Evolutionary conservation across 2,329 filamentous ascomycete genomes (phyloP).

Genomic region (Microsporum ferrugineum): DNA sequence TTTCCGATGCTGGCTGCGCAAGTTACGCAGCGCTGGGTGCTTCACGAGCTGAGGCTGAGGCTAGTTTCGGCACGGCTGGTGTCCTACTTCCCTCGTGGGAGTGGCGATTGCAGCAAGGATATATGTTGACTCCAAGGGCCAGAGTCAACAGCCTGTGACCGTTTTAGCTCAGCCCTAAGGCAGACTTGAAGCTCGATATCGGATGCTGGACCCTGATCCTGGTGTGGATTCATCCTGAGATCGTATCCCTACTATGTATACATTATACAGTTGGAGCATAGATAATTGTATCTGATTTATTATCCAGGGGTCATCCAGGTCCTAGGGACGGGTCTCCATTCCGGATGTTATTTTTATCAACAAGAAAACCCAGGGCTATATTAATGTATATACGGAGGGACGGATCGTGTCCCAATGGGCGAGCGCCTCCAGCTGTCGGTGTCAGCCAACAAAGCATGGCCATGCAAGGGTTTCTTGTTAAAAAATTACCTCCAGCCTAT

Average conservation of each 20-base stretch:
- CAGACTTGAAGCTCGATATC: not conserved
- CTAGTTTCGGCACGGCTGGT: not conserved
- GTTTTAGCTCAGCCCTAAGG: slow-evolving; percentile 2
- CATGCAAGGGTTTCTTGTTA: not conserved
- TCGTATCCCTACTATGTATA: not conserved
- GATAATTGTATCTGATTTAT: not conserved
- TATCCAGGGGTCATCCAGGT: slow-evolving; percentile 1
- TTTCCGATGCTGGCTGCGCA: not conserved
- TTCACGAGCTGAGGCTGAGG: not conserved
- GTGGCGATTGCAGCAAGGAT: slow-evolving; percentile 1
- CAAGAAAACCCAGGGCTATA: not conserved
- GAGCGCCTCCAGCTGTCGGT: not conserved
- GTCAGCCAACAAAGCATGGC: slow-evolving; percentile 1
- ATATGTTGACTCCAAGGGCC: not conserved
- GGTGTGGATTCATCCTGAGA: not conserved
- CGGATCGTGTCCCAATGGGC: not conserved
- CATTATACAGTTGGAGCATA: not conserved
- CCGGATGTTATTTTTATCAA: slow-evolving; percentile 1
- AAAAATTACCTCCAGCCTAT: slow-evolving; percentile 1
- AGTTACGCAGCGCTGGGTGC: not conserved
- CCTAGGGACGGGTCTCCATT: not conserved
- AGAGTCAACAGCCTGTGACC: not conserved
- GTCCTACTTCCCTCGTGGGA: not conserved
- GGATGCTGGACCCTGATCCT: not conserved
- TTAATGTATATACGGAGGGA: not conserved